Evolutionary conservation across 495 filamentous ascomycete genomes (phyloP), one percentile per base, ranked within the genome.

Genomic region (Neurospora sp.): DNA sequence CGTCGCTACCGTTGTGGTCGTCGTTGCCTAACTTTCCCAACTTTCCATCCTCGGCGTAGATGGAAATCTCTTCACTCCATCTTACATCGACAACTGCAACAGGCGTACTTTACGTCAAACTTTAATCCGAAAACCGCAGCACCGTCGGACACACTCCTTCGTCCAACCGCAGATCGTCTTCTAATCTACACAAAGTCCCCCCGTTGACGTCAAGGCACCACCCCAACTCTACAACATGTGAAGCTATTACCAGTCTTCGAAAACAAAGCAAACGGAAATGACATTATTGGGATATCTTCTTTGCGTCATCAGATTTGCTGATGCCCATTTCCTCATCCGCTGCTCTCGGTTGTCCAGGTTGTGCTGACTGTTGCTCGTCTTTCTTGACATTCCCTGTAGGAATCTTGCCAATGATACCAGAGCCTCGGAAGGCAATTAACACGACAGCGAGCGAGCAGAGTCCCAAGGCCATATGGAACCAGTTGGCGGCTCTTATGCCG

Each of bases 401-500:
- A 61, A 61, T 61, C 78, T 82, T 83, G 3, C 84, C 84, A 22
- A 86, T 79, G 27, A 85, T 83, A 5, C 84, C 84, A 2, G 81
- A 78, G 46, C 84, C 83, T 9, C 84, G 80, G 59, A 86, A 85
- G 5, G 80, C 79, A 14, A 81, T 68, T 31, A 79, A 68, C 6
- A 86, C 82, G 53, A 85, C 79, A 3, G 69, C 39, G n/a, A 84
- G 68, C 18, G 83, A 81, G 53, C 71, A 69, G 14, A 84, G 12
- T 1, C 79, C 81, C 31, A 85, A 74, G 0, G 70, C 87, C 71
- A 85, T 83, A 74, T 86, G 85, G 72, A 88, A 86, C 86, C 86
- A 90, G 22, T 84, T 78, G 6, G 84, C 86, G 3, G 85, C 85
- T 71, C 88, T 77, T n/a, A 90, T 72, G 1, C 88, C 88, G 22